These are phyloP conservation scores for Pseudogymnoascus sp. DNA, from an alignment of 2,329 filamentous ascomycete genomes.

Conservation along the genomic window DNA sequence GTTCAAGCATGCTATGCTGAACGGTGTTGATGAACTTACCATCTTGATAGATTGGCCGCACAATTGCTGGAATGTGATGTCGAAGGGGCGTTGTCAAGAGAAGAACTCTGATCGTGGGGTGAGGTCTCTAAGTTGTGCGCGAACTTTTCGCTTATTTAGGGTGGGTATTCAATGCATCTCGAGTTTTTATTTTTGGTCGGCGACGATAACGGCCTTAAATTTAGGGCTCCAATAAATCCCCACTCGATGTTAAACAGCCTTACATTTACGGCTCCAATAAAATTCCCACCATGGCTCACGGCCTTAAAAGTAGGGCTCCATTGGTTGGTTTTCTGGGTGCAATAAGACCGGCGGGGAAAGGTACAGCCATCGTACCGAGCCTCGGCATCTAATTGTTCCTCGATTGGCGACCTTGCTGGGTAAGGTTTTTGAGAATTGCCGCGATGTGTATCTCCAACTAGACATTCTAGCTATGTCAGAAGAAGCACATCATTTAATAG, in stretches of 20 bases:
- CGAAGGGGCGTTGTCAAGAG: slow-evolving; percentile 37
- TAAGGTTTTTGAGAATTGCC: background rate
- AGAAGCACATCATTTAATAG: slow-evolving; percentile 21
- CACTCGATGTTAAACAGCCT: background rate
- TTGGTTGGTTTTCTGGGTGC: background rate
- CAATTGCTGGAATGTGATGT: slow-evolving; percentile 31
- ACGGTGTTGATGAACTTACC: slow-evolving; percentile 47
- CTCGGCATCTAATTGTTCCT: slow-evolving; percentile 13
- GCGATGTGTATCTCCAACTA: background rate
- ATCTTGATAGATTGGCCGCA: slow-evolving; percentile 48
- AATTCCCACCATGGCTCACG: background rate
- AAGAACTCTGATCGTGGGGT: slow-evolving; percentile 15
- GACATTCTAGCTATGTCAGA: slow-evolving; percentile 20
- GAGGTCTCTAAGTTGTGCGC: slow-evolving; percentile 10
- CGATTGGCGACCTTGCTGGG: slow-evolving; percentile 9
- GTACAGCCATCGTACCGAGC: slow-evolving; percentile 7
- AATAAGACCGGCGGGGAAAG: background rate
- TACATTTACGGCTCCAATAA: background rate
- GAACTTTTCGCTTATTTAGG: slow-evolving; percentile 16
- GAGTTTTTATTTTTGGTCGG: slow-evolving; percentile 9
- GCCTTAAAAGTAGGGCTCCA: slow-evolving; percentile 3
- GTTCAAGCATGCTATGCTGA: slow-evolving; percentile 13
- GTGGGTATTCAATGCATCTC: slow-evolving; percentile 8
- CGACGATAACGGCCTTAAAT: background rate
- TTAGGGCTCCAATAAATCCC: background rate